Percentiles rank a stretch among this genome's conserved stretches.
These are phyloP conservation scores for Coprinopsis strossmayeri DNA, from an alignment of 768 basidiomycete species.

Conservation along the genomic window DNA sequence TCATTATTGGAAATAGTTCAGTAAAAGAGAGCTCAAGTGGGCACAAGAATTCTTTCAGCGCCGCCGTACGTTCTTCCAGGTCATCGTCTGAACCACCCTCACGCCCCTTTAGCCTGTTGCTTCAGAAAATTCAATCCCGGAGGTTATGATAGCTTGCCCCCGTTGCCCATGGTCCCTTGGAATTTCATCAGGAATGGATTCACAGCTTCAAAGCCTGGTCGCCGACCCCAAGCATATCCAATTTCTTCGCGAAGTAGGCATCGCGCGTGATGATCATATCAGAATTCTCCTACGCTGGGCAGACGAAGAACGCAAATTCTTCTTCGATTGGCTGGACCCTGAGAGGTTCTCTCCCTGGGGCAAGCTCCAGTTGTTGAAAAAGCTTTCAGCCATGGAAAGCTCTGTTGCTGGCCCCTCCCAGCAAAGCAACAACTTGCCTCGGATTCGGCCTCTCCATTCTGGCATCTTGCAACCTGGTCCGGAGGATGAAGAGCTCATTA, in stretches of 20 bases:
- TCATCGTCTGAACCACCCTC: no score
- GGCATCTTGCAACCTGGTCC: slow-evolving; percentile 2
- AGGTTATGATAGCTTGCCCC: background rate
- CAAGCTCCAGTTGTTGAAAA: slow-evolving; percentile 6
- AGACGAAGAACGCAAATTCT: background rate
- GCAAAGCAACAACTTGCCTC: background rate
- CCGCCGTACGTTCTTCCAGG: no score
- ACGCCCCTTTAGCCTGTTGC: no score
- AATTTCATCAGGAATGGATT: background rate
- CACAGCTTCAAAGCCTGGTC: background rate
- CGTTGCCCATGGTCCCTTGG: background rate
- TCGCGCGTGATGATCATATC: slow-evolving; percentile 15
- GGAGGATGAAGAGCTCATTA: slow-evolving; percentile 7
- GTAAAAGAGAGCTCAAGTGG: no score
- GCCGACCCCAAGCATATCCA: background rate
- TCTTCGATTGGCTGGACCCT: slow-evolving; percentile 9
- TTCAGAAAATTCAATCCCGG: no score
- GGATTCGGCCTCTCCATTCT: background rate
- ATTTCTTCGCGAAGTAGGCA: slow-evolving; percentile 9
- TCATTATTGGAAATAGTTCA: no score
- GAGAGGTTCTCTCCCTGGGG: slow-evolving; percentile 1
- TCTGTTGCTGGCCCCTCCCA: background rate
- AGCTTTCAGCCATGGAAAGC: background rate
- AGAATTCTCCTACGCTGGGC: slow-evolving; percentile 9
- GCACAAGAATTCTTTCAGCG: no score